phyloP scores from a whole-genome alignment of 2,329 filamentous ascomycete species.

The Fusarium staphyleae region DNA sequence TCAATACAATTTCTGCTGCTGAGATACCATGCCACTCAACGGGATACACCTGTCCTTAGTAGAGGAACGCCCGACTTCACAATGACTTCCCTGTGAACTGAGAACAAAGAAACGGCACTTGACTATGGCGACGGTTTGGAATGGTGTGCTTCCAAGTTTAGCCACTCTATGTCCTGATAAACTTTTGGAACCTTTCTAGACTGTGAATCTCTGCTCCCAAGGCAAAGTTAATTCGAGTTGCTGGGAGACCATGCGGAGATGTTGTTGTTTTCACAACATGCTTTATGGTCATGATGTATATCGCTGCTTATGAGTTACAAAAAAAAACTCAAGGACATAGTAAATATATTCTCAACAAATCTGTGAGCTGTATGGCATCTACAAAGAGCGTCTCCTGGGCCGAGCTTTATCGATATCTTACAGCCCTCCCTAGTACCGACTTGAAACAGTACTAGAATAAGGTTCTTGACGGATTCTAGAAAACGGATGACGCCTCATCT shows the following conservation, averaged over 20 bases:
- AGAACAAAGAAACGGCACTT: not conserved
- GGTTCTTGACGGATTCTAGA: not conserved
- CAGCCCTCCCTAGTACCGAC: not conserved
- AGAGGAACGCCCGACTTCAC: not conserved
- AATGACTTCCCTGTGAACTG: not conserved
- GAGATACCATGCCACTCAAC: not conserved
- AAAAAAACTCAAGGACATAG: not conserved
- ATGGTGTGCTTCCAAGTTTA: constrained; percentile 22
- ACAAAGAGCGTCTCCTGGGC: not conserved
- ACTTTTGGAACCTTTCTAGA: constrained; percentile 32
- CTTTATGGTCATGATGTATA: not conserved
- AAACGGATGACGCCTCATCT: constrained; percentile 22
- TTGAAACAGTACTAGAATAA: not conserved
- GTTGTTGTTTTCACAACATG: constrained; percentile 11
- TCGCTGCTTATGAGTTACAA: not conserved
- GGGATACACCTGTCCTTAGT: not conserved
- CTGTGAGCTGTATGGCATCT: not conserved
- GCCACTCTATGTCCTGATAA: constrained; percentile 14
- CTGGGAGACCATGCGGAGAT: constrained; percentile 23
- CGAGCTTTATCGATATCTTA: not conserved
- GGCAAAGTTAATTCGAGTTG: constrained; percentile 31
- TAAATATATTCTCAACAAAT: not conserved
- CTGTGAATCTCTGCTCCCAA: constrained; percentile 14
- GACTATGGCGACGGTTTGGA: constrained; percentile 5
- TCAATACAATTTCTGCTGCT: not conserved